These are phyloP conservation scores for Avicennia marina DNA, from an alignment of 257 asterid species.

Conservation along the genomic window DNA sequence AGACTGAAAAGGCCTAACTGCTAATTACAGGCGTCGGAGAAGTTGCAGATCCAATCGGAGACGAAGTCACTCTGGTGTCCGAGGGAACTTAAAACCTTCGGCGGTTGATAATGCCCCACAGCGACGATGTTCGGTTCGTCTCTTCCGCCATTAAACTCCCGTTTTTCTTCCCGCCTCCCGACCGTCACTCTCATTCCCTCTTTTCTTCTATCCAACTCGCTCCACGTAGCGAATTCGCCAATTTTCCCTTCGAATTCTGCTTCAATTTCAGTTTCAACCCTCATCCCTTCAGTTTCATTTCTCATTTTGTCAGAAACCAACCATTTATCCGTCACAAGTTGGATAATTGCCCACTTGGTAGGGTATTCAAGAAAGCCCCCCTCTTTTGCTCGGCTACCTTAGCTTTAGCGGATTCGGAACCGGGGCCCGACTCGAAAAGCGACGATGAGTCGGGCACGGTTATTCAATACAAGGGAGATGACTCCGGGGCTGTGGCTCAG, in stretches of 20 bases:
- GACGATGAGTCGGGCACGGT: constrained; percentile 22
- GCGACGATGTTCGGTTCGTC: constrained; percentile 51
- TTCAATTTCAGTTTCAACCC: constrained; percentile 22
- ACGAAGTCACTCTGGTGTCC: too few species aligned
- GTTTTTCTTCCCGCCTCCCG: constrained; percentile 21
- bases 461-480: constrained; percentile 33
- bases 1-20: too few species aligned
- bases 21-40: too few species aligned
- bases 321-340: constrained; percentile 15
- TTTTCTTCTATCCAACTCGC: constrained; percentile 27
- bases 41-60: too few species aligned
- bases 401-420: constrained; percentile 40
- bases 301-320: constrained; percentile 26
- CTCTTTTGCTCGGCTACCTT: constrained; percentile 69
- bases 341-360: neutral
- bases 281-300: constrained; percentile 25
- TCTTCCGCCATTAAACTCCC: constrained; percentile 62
- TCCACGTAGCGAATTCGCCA: constrained; percentile 25
- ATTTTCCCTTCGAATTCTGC: constrained; percentile 42
- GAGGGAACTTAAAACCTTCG: neutral
- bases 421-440: constrained; percentile 20
- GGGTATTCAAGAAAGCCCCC: constrained; percentile 29
- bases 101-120: constrained; percentile 45
- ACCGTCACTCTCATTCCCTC: constrained; percentile 16
- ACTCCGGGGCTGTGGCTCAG: constrained; percentile 29